Evolutionary conservation across 768 basidiomycete species (phyloP).

Genomic region (Macrolepiota albuminosa): DNA sequence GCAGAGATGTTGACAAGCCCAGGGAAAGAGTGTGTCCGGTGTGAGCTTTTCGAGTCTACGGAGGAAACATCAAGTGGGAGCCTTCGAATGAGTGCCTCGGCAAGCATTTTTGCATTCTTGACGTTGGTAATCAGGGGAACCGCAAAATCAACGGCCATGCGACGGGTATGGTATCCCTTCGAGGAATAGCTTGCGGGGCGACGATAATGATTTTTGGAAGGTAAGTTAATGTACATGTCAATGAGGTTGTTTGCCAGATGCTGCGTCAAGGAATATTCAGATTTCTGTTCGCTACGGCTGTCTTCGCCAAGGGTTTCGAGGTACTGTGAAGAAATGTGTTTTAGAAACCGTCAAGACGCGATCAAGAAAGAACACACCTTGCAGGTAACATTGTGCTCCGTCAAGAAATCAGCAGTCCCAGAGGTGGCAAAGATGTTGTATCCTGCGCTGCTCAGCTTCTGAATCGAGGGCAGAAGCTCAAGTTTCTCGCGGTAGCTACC

Average conservation of each 20-base stretch:
- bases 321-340: conserved; percentile 45
- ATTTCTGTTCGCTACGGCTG: conserved; percentile 78
- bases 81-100: conserved; percentile 87
- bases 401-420: conserved; percentile 96
- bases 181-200: conserved; percentile 96
- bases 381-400: conserved; percentile 94
- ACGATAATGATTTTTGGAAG: conserved; percentile 95
- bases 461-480: conserved; percentile 91
- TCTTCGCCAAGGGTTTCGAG: conserved; percentile 82
- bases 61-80: conserved; percentile 87
- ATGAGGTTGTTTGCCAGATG: conserved; percentile 96
- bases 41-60: conserved; percentile 92
- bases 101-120: conserved; percentile 95
- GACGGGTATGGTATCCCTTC: conserved; percentile 93
- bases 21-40: conserved; percentile 85
- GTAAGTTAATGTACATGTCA: conserved; percentile 99
- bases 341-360: neutral
- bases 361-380: conserved; percentile 48
- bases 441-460: conserved; percentile 89
- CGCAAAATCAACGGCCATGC: conserved; percentile 99
- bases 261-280: conserved; percentile 95
- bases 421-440: conserved; percentile 97
- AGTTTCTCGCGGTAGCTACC: conserved; percentile 97
- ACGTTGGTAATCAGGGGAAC: conserved; percentile 97
- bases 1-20: conserved; percentile 87